Base-by-base conservation (phyloP, 2,329 filamentous ascomycete genomes). In the Massarina eburnea region DNA sequence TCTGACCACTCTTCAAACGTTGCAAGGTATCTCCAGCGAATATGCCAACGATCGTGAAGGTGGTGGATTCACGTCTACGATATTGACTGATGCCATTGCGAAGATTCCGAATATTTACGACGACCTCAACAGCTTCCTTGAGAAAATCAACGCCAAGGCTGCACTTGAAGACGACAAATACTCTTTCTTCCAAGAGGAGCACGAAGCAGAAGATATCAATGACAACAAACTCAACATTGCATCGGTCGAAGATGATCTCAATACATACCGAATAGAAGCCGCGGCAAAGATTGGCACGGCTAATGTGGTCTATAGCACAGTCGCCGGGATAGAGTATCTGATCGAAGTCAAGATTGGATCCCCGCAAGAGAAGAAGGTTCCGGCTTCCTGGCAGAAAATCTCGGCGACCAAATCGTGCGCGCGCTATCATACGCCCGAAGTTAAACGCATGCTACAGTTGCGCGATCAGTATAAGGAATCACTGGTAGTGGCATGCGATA, bases 391-490 rank as follows among this genome's bases (percentile, higher is more conserved):
- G 94, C 79, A 82, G 53, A 97, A 99, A 71, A 89, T 97, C 60
- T 95, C 88, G 46, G 91, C 92, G 39, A 99, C 94, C 6, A 97
- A 97, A 70, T 90, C 89, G 60, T 75, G 91, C 4, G 91, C 90
- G 0, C 85, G 94, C 47, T 99, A 97, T 70, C 94, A 99, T 71
- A 94, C 94, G 0, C 94, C 94, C 4, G 87, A 95, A 58, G 89
- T 96, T 19, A 80, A 95, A 39, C 83, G 83, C 50, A 79, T 96
- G 58, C 81, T 96, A 15, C 83, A 85, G 33, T 91, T 96, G 71
- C 84, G 94, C 34, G 94, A 97, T 67, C 92, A 96, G 62, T 88
- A 96, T 72, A 95, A 92, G 64, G 94, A 99, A 71, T 86, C 89
- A 2, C 82, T 99, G 10, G 90, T 91, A 2, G 91, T 91, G 8